A percentile compares a stretch with the other conserved stretches of the same genome.
These are phyloP conservation scores for Penicillium sp. DNA, from an alignment of 2,329 filamentous ascomycete species.

Conservation along the genomic window DNA sequence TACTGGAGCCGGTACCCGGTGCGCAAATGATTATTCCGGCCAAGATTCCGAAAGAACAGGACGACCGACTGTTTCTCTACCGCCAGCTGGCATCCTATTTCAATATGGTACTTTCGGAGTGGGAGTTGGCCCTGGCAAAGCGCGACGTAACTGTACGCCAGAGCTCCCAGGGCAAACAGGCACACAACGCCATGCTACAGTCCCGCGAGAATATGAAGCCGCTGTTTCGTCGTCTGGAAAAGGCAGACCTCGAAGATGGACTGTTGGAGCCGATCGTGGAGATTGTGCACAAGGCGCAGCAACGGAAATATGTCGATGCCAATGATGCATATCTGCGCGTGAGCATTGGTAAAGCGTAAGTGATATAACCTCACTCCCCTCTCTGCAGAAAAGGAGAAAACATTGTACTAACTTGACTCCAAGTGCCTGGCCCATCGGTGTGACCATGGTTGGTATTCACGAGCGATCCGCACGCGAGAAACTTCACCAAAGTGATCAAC, in stretches of 20 bases:
- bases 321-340: conserved; percentile 93
- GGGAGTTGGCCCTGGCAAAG: conserved; percentile 74
- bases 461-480: conserved; percentile 95
- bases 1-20: conserved; percentile 76
- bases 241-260: conserved; percentile 74
- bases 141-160: conserved; percentile 64
- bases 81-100: conserved; percentile 94
- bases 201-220: conserved; percentile 87
- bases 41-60: conserved; percentile 65
- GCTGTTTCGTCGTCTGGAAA: conserved; percentile 87
- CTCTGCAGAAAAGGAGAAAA: not conserved
- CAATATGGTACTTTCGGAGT: conserved; percentile 90
- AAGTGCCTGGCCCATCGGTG: conserved; percentile 95
- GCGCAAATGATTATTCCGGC: conserved; percentile 83
- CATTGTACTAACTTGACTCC: conserved; percentile 17
- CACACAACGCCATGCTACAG: conserved; percentile 82
- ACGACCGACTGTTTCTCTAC: conserved; percentile 73
- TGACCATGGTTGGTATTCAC: conserved; percentile 99
- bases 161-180: conserved; percentile 79
- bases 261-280: conserved; percentile 83
- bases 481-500: conserved; percentile 75
- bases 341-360: conserved; percentile 85
- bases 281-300: conserved; percentile 89
- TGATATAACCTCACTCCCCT: conserved; percentile 15
- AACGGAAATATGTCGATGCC: conserved; percentile 89